Conservation (phyloP, 768 basidiomycete species). For the Naematelia encephala region DNA sequence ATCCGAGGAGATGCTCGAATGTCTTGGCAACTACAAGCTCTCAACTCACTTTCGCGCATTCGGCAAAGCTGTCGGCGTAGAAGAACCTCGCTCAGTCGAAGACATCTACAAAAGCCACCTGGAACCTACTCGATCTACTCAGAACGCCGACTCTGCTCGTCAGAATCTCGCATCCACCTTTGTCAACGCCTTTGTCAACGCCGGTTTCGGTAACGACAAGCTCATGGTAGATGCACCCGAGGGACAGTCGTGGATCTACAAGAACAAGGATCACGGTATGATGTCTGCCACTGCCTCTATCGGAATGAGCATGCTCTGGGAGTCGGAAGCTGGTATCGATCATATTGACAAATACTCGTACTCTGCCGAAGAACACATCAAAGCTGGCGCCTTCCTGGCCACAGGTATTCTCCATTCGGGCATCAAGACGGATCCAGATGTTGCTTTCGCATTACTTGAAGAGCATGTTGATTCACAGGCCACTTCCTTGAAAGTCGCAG, state of each 20-base stretch:
- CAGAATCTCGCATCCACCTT: conserved; percentile 95
- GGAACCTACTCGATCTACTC: conserved; percentile 76
- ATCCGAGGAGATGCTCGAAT: conserved; percentile 76
- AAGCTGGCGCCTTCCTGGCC: conserved; percentile 92
- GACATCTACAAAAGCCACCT: conserved; percentile 97
- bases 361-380: conserved; percentile 92
- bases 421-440: conserved; percentile 87
- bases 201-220: conserved; percentile 97
- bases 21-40: conserved; percentile 78
- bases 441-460: conserved; percentile 80
- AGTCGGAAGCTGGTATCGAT: conserved; percentile 86
- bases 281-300: conserved; percentile 93
- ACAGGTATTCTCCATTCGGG: conserved; percentile 87
- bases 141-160: conserved; percentile 85
- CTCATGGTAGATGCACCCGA: conserved; percentile 96
- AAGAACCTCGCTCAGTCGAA: conserved; percentile 84
- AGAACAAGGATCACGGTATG: conserved; percentile 99
- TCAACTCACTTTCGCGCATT: conserved; percentile 83
- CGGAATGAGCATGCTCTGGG: conserved; percentile 90
- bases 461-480: conserved; percentile 88
- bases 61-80: conserved; percentile 87
- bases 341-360: conserved; percentile 98
- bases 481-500: conserved; percentile 73
- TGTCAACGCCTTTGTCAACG: conserved; percentile 98
- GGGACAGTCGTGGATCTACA: conserved; percentile 98